Evolutionary conservation across 495 filamentous ascomycete species (phyloP).

Genomic region (Penicillium samsonianum): DNA sequence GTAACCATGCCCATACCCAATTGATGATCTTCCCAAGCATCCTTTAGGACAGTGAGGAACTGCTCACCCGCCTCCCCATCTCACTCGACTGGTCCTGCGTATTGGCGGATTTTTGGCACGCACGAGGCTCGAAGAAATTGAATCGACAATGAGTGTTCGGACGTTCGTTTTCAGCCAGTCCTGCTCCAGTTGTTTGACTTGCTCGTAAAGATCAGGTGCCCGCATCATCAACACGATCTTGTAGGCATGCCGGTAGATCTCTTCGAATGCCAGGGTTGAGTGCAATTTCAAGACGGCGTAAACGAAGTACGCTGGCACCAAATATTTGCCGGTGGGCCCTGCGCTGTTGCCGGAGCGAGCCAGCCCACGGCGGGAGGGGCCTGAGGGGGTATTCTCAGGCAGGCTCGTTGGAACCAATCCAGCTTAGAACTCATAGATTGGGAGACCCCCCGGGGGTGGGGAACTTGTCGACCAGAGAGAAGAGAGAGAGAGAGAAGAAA

Average conservation of each 20-base stretch:
- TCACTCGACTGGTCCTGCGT: slow-evolving; percentile 64
- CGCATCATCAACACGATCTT: slow-evolving; percentile 88
- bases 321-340: no score
- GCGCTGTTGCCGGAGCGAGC: no score
- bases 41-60: slow-evolving; percentile 74
- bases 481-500: no score
- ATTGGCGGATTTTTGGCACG: slow-evolving; percentile 44
- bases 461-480: no score
- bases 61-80: slow-evolving; percentile 76
- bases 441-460: no score
- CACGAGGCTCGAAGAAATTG: slow-evolving; percentile 62
- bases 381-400: no score
- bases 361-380: no score
- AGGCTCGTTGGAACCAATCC: no score
- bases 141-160: slow-evolving; percentile 59
- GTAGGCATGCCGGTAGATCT: slow-evolving; percentile 94
- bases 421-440: no score
- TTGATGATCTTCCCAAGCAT: slow-evolving; percentile 85
- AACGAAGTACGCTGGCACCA: no score
- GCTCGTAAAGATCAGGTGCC: slow-evolving; percentile 78
- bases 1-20: slow-evolving; percentile 96
- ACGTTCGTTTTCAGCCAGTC: slow-evolving; percentile 73
- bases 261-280: slow-evolving; percentile 88
- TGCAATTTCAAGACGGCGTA: no score
- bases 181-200: slow-evolving; percentile 76